phyloP scores from a whole-genome alignment of 192 early-diverging fungal species.

The Umbelopsis ramanniana region DNA sequence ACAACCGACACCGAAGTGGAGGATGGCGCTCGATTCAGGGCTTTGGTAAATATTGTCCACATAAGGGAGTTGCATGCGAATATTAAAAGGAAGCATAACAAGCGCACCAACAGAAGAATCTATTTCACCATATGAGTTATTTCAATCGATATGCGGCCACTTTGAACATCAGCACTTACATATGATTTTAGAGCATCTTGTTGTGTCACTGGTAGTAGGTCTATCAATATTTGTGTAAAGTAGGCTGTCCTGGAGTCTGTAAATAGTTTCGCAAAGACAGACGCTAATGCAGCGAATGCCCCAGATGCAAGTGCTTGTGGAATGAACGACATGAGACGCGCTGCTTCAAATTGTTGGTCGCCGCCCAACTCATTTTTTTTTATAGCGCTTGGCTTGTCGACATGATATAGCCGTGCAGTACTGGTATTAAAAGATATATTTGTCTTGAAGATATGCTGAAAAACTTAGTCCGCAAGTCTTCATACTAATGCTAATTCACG shows the following conservation, averaged over 20 bases:
- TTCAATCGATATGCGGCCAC: background rate
- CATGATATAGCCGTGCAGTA: too few species aligned
- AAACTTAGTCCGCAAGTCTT: too few species aligned
- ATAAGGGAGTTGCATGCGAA: slow-evolving; percentile 78
- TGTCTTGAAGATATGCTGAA: too few species aligned
- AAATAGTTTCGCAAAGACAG: slow-evolving; percentile 82
- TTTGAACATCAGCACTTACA: background rate
- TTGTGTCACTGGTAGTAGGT: background rate
- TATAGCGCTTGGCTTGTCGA: too few species aligned
- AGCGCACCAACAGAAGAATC: slow-evolving; percentile 49
- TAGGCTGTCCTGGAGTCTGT: slow-evolving; percentile 55
- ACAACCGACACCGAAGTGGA: slow-evolving; percentile 78
- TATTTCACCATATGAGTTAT: background rate
- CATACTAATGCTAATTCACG: too few species aligned
- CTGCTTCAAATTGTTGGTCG: too few species aligned
- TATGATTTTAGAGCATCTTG: background rate
- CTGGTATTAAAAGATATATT: too few species aligned
- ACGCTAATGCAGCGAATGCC: slow-evolving; percentile 74
- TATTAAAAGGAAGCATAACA: slow-evolving; percentile 60
- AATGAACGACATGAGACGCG: slow-evolving; percentile 39
- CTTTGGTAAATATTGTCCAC: slow-evolving; percentile 90
- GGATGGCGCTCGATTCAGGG: slow-evolving; percentile 73
- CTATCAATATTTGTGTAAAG: background rate
- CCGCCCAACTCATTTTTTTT: too few species aligned
- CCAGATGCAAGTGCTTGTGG: slow-evolving; percentile 66